phyloP scores from a whole-genome alignment of 1,284 basidiomycete genomes.

The Mrakiaceae sp. region DNA sequence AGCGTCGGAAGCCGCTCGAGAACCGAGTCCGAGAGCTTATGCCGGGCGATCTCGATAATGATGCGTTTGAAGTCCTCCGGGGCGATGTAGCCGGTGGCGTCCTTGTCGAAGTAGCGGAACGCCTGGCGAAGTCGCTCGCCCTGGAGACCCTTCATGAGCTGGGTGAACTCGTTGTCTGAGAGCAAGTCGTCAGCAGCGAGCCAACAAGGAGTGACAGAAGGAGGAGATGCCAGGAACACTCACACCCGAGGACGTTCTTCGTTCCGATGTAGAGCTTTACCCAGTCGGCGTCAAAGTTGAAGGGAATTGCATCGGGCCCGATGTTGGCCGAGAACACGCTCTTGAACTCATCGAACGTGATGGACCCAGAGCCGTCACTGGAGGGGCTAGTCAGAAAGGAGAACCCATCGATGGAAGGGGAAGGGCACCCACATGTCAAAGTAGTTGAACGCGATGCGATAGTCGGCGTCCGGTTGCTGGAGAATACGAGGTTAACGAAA shows the following conservation, averaged over 20 bases:
- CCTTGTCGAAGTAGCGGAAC: slow-evolving; percentile 76
- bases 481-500: not conserved
- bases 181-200: slow-evolving; percentile 6
- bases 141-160: slow-evolving; percentile 92
- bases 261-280: slow-evolving; percentile 86
- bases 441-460: slow-evolving; percentile 91
- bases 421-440: slow-evolving; percentile 69
- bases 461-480: slow-evolving; percentile 73
- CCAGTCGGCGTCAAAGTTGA: slow-evolving; percentile 93
- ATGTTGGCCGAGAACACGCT: slow-evolving; percentile 72
- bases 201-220: not conserved
- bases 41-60: slow-evolving; percentile 84
- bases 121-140: slow-evolving; percentile 89
- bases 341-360: slow-evolving; percentile 88
- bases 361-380: slow-evolving; percentile 75
- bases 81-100: slow-evolving; percentile 80
- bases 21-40: slow-evolving; percentile 84
- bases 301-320: slow-evolving; percentile 70
- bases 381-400: not conserved
- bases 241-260: slow-evolving; percentile 85
- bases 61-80: slow-evolving; percentile 88
- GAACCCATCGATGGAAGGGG: not conserved
- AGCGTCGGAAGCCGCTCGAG: slow-evolving; percentile 80
- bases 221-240: slow-evolving; percentile 27
- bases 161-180: slow-evolving; percentile 80